A percentile compares a stretch with the other conserved stretches of the same genome.
Conservation (phyloP, 202 grass and related monocot species). For the Elaeis oleifera region DNA sequence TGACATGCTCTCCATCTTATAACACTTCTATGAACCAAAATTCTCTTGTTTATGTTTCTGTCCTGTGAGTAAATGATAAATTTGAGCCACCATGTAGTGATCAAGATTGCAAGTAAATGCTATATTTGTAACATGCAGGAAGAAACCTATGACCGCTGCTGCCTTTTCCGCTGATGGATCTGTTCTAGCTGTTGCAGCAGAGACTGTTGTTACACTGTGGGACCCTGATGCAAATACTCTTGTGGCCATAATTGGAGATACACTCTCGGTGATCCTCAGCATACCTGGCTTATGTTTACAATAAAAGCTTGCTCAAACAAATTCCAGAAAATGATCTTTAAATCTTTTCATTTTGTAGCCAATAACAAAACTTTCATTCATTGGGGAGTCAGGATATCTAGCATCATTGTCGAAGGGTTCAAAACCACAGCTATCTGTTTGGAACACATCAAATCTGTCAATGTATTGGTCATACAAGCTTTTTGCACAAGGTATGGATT, state of each 20-base stretch:
- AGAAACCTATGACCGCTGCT: slow-evolving; percentile 68
- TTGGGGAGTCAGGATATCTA: slow-evolving; percentile 59
- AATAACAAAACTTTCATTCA: slow-evolving; percentile 59
- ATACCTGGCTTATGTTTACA: background rate
- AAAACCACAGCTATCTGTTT: slow-evolving; percentile 65
- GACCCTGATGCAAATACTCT: slow-evolving; percentile 71
- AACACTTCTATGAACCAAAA: no score
- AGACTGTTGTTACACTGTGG: slow-evolving; percentile 78
- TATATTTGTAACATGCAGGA: slow-evolving; percentile 41
- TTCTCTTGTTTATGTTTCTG: background rate
- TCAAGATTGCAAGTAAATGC: background rate
- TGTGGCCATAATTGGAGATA: slow-evolving; percentile 79
- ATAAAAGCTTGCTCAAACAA: no score
- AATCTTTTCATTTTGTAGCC: slow-evolving; percentile 39
- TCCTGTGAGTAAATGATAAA: background rate
- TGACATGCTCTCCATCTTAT: no score
- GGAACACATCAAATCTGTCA: slow-evolving; percentile 66
- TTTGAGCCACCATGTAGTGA: background rate
- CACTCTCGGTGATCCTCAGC: slow-evolving; percentile 59
- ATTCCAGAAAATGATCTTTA: no score
- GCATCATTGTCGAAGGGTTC: slow-evolving; percentile 57
- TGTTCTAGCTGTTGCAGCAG: slow-evolving; percentile 85
- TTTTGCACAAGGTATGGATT: slow-evolving; percentile 64
- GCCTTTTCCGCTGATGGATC: slow-evolving; percentile 90
- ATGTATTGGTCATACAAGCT: slow-evolving; percentile 84